Conservation (phyloP, 2,329 filamentous ascomycete species). For the Elsinoe necatrix region DNA sequence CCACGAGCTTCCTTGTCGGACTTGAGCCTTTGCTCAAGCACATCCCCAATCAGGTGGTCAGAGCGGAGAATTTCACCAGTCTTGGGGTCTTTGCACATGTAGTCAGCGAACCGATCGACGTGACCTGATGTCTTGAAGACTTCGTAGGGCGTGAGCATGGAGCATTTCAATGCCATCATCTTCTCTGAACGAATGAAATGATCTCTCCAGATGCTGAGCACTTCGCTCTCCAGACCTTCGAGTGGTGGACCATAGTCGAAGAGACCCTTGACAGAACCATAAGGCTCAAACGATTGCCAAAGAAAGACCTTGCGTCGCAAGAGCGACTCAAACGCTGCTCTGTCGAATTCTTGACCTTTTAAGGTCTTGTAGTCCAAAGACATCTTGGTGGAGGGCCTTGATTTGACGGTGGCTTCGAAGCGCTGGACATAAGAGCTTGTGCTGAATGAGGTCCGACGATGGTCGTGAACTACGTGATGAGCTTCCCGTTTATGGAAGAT, state of each 20-base stretch:
- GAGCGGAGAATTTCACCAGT: conserved; percentile 93
- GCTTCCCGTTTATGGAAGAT: neutral
- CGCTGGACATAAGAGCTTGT: conserved; percentile 17
- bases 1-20: conserved; percentile 90
- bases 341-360: conserved; percentile 84
- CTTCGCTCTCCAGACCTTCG: conserved; percentile 76
- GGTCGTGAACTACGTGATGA: neutral
- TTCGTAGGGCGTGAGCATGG: conserved; percentile 83
- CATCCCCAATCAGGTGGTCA: conserved; percentile 92
- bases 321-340: conserved; percentile 70
- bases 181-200: conserved; percentile 90
- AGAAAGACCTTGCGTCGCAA: conserved; percentile 87
- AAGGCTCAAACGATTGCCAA: conserved; percentile 92
- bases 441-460: neutral
- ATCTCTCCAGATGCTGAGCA: conserved; percentile 83
- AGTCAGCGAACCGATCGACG: conserved; percentile 96
- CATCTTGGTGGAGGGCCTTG: conserved; percentile 40
- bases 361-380: conserved; percentile 62
- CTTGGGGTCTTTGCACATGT: conserved; percentile 89
- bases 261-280: conserved; percentile 48
- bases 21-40: conserved; percentile 78
- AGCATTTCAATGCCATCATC: conserved; percentile 93
- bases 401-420: conserved; percentile 23
- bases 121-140: conserved; percentile 90
- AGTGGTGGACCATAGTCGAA: conserved; percentile 92